These are phyloP conservation scores for Magnaporthiopsis rhizophila DNA, from an alignment of 2,329 filamentous ascomycete species.

Conservation along the genomic window DNA sequence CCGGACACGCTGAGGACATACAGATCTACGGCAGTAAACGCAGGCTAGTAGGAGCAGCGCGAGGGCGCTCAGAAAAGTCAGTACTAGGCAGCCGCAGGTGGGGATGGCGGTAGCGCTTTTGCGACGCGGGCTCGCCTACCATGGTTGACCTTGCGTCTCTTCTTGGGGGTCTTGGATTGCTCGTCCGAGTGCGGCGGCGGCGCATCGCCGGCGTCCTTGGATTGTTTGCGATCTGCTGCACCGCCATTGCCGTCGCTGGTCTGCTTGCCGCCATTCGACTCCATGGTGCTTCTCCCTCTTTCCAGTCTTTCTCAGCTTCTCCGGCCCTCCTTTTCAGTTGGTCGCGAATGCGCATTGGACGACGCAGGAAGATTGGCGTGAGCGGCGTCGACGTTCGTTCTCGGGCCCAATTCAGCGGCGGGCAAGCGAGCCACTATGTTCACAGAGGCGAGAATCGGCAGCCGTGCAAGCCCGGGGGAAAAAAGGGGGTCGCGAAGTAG, in stretches of 20 bases:
- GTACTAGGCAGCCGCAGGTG: constrained; percentile 16
- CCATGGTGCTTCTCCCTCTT: neutral
- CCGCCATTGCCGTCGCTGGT: neutral
- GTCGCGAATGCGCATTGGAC: neutral
- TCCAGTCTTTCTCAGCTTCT: neutral
- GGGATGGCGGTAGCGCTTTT: constrained; percentile 12
- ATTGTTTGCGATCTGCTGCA: neutral
- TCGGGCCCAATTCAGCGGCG: neutral
- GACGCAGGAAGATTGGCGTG: neutral
- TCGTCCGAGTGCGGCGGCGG: constrained; percentile 22
- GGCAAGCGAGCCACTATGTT: neutral
- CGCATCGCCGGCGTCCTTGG: constrained; percentile 9
- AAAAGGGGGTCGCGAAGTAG: neutral
- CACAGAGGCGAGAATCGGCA: neutral
- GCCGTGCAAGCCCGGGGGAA: neutral
- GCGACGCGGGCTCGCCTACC: constrained; percentile 44
- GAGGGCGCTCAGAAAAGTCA: constrained; percentile 12
- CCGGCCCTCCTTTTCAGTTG: neutral
- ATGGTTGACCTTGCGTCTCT: constrained; percentile 84
- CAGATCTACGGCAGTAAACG: constrained; percentile 84
- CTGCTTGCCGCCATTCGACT: neutral
- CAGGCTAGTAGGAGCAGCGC: constrained; percentile 54
- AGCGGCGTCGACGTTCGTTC: neutral
- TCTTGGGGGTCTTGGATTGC: constrained; percentile 58
- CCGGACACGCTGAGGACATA: constrained; percentile 44